Percentiles rank a stretch among this genome's conserved stretches.
Evolutionary conservation across 208 protist species (phyloP).

Genomic region (Leptomonas seymouri): DNA sequence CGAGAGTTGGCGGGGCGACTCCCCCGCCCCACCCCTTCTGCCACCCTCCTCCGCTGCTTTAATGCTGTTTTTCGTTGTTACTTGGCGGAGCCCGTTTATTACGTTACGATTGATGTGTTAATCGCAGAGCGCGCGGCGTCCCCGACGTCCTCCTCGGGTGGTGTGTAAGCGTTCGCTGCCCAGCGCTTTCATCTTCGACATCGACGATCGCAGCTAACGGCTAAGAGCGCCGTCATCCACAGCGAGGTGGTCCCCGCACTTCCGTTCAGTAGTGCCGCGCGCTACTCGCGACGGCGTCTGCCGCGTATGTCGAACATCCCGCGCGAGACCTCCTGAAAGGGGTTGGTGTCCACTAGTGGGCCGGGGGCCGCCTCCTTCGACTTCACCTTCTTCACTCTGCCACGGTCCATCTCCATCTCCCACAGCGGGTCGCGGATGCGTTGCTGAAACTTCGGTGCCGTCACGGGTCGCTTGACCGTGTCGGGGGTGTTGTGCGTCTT

Average conservation of each 20-base stretch:
- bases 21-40: no score
- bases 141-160: not conserved
- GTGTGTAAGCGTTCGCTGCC: not conserved
- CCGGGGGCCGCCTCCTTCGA: conserved; percentile 35
- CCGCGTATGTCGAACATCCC: conserved; percentile 52
- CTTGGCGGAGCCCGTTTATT: not conserved
- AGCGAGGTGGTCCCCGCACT: no score
- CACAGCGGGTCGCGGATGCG: conserved; percentile 75
- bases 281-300: conserved; percentile 26
- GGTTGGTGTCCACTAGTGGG: conserved; percentile 37
- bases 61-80: not conserved
- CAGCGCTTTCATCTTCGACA: not conserved
- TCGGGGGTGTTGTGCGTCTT: conserved; percentile 37
- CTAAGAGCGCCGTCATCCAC: no score
- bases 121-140: not conserved
- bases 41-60: not conserved
- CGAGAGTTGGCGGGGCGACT: no score
- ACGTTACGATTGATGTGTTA: not conserved
- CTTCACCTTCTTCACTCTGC: conserved; percentile 83
- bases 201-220: no score
- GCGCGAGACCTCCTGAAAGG: conserved; percentile 45
- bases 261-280: not conserved
- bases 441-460: conserved; percentile 79
- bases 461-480: conserved; percentile 47
- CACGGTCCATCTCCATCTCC: conserved; percentile 90